Conservation (phyloP, 1,284 basidiomycete genomes). For the Papiliotrema flavescens region DNA sequence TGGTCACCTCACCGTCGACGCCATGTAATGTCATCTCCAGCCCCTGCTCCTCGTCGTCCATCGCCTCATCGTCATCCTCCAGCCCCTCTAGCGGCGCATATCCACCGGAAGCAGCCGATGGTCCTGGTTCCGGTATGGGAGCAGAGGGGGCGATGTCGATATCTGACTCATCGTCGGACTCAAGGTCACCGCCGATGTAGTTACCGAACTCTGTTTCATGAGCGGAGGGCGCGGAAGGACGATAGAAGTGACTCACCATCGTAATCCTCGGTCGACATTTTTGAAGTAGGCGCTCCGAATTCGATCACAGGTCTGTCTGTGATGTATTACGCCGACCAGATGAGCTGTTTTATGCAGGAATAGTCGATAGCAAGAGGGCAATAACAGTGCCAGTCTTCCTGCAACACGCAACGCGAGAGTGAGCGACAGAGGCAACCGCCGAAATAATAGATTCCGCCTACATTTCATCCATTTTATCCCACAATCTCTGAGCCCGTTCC, state of each 20-base stretch:
- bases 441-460: constrained; percentile 6
- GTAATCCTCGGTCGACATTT: constrained; percentile 50
- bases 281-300: background rate
- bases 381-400: background rate
- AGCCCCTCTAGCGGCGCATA: constrained; percentile 49
- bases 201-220: constrained; percentile 67
- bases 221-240: constrained; percentile 5
- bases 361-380: constrained; percentile 1
- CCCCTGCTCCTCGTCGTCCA: constrained; percentile 36
- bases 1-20: constrained; percentile 37
- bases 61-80: constrained; percentile 42
- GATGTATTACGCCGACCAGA: background rate
- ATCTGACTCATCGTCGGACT: constrained; percentile 71
- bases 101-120: constrained; percentile 20
- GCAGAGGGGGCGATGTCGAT: constrained; percentile 27
- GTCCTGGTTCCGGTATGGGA: constrained; percentile 31
- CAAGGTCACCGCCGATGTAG: constrained; percentile 89
- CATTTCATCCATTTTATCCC: constrained; percentile 21
- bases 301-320: background rate
- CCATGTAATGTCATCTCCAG: constrained; percentile 44
- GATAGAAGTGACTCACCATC: constrained; percentile 35
- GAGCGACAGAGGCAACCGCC: constrained; percentile 6
- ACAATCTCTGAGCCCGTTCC: constrained; percentile 13
- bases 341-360: background rate
- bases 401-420: background rate